These are phyloP conservation scores for Suhomyces taliae DNA, from an alignment of 1,139 yeast genomes.

Conservation along the genomic window DNA sequence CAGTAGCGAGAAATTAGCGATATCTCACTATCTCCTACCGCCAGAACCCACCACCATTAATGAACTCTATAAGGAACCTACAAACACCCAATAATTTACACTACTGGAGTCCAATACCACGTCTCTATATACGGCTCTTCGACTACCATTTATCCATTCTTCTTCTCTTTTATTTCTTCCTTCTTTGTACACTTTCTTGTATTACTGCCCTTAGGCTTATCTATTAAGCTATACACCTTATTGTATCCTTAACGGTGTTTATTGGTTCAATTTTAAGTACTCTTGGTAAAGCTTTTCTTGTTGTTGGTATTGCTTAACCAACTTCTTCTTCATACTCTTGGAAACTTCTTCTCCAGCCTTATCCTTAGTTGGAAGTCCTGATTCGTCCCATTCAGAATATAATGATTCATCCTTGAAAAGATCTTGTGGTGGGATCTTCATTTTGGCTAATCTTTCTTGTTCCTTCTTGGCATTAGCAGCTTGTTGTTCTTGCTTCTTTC, in stretches of 20 bases:
- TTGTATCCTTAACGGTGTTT: background rate
- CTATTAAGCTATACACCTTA: background rate
- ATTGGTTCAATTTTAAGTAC: constrained; percentile 30
- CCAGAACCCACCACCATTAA: no score
- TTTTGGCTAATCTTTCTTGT: constrained; percentile 64
- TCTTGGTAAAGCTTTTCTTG: constrained; percentile 83
- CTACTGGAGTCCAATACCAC: no score
- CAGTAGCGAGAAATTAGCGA: no score
- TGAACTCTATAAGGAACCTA: no score
- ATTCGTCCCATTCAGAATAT: constrained; percentile 78
- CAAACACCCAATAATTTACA: no score
- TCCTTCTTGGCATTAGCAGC: constrained; percentile 56
- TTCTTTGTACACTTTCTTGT: no score
- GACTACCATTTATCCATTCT: no score
- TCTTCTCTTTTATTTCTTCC: no score
- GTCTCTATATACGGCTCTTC: no score
- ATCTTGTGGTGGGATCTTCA: constrained; percentile 67
- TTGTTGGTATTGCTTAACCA: constrained; percentile 70
- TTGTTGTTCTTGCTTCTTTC: constrained; percentile 41
- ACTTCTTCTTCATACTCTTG: constrained; percentile 82
- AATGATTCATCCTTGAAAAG: constrained; percentile 60
- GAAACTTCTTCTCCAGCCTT: constrained; percentile 82
- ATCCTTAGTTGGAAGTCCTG: constrained; percentile 80
- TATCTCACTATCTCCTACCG: no score
- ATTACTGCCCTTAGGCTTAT: no score